Evolutionary conservation across 139 green algal genomes (phyloP).

Genomic region (Choricystis sp.): DNA sequence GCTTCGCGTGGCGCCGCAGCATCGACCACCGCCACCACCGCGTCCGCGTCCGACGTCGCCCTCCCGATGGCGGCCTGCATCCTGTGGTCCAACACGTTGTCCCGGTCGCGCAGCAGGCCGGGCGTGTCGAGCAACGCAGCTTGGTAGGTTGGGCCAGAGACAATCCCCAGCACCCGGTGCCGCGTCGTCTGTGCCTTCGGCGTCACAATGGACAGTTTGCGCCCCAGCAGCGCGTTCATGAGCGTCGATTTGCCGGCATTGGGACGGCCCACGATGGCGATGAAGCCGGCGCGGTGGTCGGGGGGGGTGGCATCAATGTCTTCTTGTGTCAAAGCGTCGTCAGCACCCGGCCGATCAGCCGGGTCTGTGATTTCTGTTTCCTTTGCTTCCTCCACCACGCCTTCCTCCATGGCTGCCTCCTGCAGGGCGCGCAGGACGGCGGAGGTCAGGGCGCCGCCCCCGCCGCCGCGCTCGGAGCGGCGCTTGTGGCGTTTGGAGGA

Average conservation of each 20-base stretch:
- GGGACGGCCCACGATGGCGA: slow-evolving; percentile 69
- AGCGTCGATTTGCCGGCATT: slow-evolving; percentile 89
- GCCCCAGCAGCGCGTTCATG: slow-evolving; percentile 80
- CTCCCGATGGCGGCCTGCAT: slow-evolving; percentile 80
- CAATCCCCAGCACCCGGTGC: slow-evolving; percentile 81
- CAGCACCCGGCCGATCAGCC: no score
- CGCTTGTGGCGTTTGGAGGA: no score
- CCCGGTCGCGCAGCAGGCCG: slow-evolving; percentile 50
- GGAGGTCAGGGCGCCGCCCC: no score
- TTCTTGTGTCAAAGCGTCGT: no score
- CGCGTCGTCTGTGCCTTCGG: slow-evolving; percentile 84
- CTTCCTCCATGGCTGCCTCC: no score
- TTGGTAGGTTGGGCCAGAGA: slow-evolving; percentile 32
- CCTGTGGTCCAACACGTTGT: slow-evolving; percentile 69
- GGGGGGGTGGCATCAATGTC: slow-evolving; percentile 23
- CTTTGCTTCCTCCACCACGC: no score
- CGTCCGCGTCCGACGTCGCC: slow-evolving; percentile 59
- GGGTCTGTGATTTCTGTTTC: no score
- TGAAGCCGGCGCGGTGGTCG: slow-evolving; percentile 52
- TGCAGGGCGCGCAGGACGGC: no score
- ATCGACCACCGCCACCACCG: slow-evolving; percentile 67
- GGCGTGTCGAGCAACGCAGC: slow-evolving; percentile 89
- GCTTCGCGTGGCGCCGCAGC: slow-evolving; percentile 11
- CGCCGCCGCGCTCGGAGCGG: no score
- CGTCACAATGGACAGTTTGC: slow-evolving; percentile 89